phyloP scores from a whole-genome alignment of 208 protist genomes.

The Paratrypanosoma confusum region DNA sequence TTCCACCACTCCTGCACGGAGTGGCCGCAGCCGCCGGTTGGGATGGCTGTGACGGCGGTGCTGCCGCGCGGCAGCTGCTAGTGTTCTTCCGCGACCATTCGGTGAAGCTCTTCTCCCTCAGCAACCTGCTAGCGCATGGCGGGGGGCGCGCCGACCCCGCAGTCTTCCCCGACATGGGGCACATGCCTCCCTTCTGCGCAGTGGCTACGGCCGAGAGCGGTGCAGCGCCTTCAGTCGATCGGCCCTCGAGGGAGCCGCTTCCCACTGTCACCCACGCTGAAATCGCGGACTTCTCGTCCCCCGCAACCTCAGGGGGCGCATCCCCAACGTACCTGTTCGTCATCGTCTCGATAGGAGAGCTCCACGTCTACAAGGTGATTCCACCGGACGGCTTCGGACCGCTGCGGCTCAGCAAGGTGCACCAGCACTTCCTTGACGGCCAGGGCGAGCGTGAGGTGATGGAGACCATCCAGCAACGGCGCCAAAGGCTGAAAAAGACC shows the following conservation, averaged over 20 bases:
- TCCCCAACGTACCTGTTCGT: slow-evolving; percentile 35
- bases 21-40: too few relatives aligned
- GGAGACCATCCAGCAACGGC: slow-evolving; percentile 69
- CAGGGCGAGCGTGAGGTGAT: slow-evolving; percentile 52
- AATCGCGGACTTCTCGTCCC: slow-evolving; percentile 24
- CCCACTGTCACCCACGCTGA: slow-evolving; percentile 43
- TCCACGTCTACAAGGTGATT: slow-evolving; percentile 56
- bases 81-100: not conserved
- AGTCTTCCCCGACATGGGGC: slow-evolving; percentile 39
- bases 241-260: slow-evolving; percentile 26
- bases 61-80: not conserved
- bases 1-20: too few relatives aligned
- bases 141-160: not conserved
- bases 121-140: not conserved
- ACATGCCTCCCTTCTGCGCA: slow-evolving; percentile 31
- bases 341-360: slow-evolving; percentile 57
- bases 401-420: slow-evolving; percentile 50
- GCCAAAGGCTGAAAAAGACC: slow-evolving; percentile 33
- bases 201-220: slow-evolving; percentile 12
- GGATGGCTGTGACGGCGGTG: too few relatives aligned
- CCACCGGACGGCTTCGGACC: slow-evolving; percentile 21
- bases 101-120: not conserved
- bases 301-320: too few relatives aligned
- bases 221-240: too few relatives aligned
- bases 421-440: slow-evolving; percentile 71